phyloP scores from a whole-genome alignment of 129 eudicot species.

The Artemisia argyi region DNA sequence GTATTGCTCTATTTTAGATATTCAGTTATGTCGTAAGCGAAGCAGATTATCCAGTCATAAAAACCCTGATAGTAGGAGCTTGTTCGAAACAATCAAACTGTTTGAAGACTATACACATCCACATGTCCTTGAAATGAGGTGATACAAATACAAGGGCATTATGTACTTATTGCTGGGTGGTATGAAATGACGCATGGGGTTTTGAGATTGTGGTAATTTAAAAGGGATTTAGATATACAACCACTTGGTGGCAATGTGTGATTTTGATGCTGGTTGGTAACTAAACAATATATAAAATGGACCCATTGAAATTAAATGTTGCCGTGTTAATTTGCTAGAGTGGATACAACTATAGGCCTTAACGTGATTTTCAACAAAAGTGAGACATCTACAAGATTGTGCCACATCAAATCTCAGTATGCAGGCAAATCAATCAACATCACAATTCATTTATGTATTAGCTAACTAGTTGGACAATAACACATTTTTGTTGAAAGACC shows the following conservation, averaged over 20 bases:
- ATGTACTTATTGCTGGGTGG: background rate
- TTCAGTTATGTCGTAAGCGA: too few species aligned
- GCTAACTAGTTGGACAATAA: too few species aligned
- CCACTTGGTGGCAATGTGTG: slow-evolving; percentile 16
- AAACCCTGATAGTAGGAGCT: too few species aligned
- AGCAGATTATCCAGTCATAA: too few species aligned
- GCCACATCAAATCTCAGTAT: slow-evolving; percentile 24
- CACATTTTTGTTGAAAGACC: too few species aligned
- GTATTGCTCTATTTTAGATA: too few species aligned
- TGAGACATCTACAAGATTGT: slow-evolving; percentile 16
- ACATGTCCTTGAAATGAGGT: background rate
- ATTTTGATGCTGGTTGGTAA: slow-evolving; percentile 31
- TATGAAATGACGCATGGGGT: background rate
- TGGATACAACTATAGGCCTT: slow-evolving; percentile 18
- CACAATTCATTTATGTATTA: background rate
- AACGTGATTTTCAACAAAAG: slow-evolving; percentile 5
- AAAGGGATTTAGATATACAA: background rate
- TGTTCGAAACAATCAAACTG: too few species aligned
- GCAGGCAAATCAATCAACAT: slow-evolving; percentile 16
- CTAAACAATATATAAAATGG: slow-evolving; percentile 31
- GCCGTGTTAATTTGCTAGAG: slow-evolving; percentile 33
- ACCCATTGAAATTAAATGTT: slow-evolving; percentile 29
- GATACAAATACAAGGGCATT: background rate
- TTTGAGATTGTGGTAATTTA: background rate
- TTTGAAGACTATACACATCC: background rate